Base-by-base conservation (phyloP, 2,329 filamentous ascomycete species). In the Colletotrichum sansevieriae region DNA sequence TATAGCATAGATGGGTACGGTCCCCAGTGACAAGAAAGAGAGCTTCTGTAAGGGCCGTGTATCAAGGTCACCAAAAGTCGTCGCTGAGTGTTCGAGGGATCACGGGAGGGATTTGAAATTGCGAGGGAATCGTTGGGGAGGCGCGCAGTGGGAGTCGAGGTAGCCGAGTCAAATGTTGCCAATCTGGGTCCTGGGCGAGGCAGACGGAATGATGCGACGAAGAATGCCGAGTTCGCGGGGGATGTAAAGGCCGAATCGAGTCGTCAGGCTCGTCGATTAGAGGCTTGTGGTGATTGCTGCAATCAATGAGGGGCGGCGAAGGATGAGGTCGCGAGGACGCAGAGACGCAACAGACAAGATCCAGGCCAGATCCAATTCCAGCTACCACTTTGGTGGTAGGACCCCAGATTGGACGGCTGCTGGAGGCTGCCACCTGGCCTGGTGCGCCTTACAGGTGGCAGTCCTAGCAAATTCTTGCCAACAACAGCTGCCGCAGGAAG, bases 261-360 rank as follows among this genome's bases (percentile, higher is more conserved):
- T 52, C 35, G 33, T 47, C 25, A 13, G 35, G 54, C 15, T 11
- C 20, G 29, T 58, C 41, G 52, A 51, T 46, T 43, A 44, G 51
- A 46, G 54, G 41, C 58, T 43, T 54, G 46, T 47, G 29, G 22
- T 13, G 39, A 22, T 41, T 47, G 46, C 25, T 41, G 22, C 46
- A 54, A n/a, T 66, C 39, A 54, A 59, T 58, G 54, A 68, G 65
- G 54, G 52, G 65, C 25, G 65, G 55, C 20, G 41, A 25, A 44
- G 20, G n/a, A 3, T 37, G 25, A 51, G 29, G 58, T 63, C 22
- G 43, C 61, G 65, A 46, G 29, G 56, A 51, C 29, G 49, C 12
- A 47, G 46, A 59, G 41, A 37, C 56, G 43, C 29, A 59, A 35
- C 18, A 39, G 61, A 35, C 57, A 51, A 60, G 44, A 51, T 60